phyloP scores from a whole-genome alignment of 495 filamentous ascomycete species.

The Tuber microsphaerosporum region DNA sequence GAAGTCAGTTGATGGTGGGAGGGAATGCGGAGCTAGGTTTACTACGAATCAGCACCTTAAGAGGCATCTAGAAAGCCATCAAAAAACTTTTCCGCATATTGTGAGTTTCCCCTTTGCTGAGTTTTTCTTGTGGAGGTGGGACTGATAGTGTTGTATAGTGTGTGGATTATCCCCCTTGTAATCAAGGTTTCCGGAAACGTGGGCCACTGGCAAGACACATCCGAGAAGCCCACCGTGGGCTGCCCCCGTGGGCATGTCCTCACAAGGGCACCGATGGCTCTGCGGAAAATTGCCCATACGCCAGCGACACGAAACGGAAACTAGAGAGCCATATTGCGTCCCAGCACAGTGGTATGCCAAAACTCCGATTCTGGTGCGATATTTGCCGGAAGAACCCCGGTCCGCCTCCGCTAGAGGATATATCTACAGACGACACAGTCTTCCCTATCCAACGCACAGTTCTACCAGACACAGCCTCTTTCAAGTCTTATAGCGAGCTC shows the following conservation, averaged over 20 bases:
- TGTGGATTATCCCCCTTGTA: slow-evolving; percentile 64
- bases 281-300: slow-evolving; percentile 55
- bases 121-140: background rate
- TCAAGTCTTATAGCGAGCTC: slow-evolving; percentile 62
- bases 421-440: background rate
- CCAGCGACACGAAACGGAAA: slow-evolving; percentile 62
- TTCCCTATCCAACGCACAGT: background rate
- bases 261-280: slow-evolving; percentile 51
- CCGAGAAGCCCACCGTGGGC: slow-evolving; percentile 59
- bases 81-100: slow-evolving; percentile 33
- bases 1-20: background rate
- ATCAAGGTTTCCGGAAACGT: slow-evolving; percentile 77
- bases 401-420: slow-evolving; percentile 2
- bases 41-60: slow-evolving; percentile 40
- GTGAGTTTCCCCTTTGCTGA: slow-evolving; percentile 17
- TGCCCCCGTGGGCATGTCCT: slow-evolving; percentile 61
- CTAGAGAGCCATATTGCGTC: slow-evolving; percentile 64
- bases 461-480: slow-evolving; percentile 48
- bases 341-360: slow-evolving; percentile 52
- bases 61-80: slow-evolving; percentile 45
- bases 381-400: slow-evolving; percentile 36
- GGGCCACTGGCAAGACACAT: slow-evolving; percentile 80
- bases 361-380: slow-evolving; percentile 55
- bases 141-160: slow-evolving; percentile 46
- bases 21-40: slow-evolving; percentile 37